phyloP scores from a whole-genome alignment of 768 basidiomycete genomes.

The Exidia glandulosa region DNA sequence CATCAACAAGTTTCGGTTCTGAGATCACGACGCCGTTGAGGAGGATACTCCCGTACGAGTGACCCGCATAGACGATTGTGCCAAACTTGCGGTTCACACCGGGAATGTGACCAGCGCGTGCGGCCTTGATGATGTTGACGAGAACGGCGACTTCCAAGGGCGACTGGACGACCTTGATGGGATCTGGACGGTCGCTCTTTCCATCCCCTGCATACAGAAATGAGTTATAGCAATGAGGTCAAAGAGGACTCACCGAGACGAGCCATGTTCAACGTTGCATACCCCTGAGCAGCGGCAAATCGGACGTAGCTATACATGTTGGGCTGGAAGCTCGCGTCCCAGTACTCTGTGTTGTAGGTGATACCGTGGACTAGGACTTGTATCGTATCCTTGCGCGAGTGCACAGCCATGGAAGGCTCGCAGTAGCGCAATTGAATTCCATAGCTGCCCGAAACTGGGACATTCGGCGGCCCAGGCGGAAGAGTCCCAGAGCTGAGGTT shows the following conservation, averaged over 20 bases:
- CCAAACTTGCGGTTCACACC: background rate
- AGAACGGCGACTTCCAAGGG: background rate
- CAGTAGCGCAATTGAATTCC: background rate
- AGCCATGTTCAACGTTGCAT: constrained; percentile 11
- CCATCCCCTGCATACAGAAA: background rate
- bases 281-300: constrained; percentile 8
- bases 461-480: background rate
- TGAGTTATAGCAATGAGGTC: background rate
- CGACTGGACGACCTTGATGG: background rate
- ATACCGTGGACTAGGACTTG: background rate
- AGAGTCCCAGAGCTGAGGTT: background rate
- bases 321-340: background rate
- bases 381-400: background rate
- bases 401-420: background rate
- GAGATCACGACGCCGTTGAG: background rate
- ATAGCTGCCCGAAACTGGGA: background rate
- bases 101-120: background rate
- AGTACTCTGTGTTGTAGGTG: background rate
- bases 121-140: background rate
- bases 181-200: background rate
- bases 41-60: background rate
- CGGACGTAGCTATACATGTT: constrained; percentile 9
- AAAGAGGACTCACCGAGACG: constrained; percentile 6
- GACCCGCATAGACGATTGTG: background rate
- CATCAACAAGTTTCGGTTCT: background rate